These are phyloP conservation scores for Jaminaea rosea DNA, from an alignment of 1,284 basidiomycete species.

Conservation along the genomic window DNA sequence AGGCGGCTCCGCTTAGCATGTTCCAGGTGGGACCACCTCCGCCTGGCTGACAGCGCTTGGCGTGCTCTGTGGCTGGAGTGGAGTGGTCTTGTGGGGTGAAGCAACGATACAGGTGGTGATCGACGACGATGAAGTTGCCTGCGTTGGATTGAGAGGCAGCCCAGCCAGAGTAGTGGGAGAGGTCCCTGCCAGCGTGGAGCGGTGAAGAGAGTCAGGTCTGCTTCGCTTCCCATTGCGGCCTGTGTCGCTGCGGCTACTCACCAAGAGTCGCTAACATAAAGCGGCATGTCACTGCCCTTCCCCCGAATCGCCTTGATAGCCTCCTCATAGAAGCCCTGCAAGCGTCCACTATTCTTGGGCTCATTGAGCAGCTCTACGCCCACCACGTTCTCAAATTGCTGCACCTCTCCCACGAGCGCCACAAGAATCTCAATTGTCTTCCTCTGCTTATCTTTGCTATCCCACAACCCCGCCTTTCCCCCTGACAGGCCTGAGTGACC, in stretches of 20 bases:
- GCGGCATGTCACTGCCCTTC: conserved; percentile 13
- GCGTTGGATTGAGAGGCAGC: conserved; percentile 42
- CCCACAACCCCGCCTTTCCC: conserved; percentile 33
- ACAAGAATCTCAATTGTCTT: conserved; percentile 57
- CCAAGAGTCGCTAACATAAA: conserved; percentile 71
- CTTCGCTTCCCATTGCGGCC: too few species aligned
- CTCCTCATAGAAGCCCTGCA: conserved; percentile 44
- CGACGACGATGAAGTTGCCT: conserved; percentile 10
- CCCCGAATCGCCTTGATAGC: conserved; percentile 57
- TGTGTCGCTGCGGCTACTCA: too few species aligned
- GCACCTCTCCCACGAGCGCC: conserved; percentile 47
- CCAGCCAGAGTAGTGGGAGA: conserved; percentile 59
- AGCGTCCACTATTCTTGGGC: conserved; percentile 51
- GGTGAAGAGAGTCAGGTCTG: too few species aligned
- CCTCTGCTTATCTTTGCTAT: conserved; percentile 38
- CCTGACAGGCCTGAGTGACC: conserved; percentile 40
- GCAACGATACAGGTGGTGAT: conserved; percentile 61
- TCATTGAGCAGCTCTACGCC: conserved; percentile 79
- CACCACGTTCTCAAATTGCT: conserved; percentile 59
- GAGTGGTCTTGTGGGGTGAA: conserved; percentile 60
- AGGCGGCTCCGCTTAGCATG: not conserved
- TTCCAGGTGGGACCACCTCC: conserved; percentile 3
- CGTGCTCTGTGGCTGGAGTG: conserved; percentile 57
- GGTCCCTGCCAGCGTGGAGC: too few species aligned
- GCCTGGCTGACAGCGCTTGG: conserved; percentile 20